These are phyloP conservation scores for Penicillium steckii DNA, from an alignment of 495 filamentous ascomycete genomes.

Conservation along the genomic window DNA sequence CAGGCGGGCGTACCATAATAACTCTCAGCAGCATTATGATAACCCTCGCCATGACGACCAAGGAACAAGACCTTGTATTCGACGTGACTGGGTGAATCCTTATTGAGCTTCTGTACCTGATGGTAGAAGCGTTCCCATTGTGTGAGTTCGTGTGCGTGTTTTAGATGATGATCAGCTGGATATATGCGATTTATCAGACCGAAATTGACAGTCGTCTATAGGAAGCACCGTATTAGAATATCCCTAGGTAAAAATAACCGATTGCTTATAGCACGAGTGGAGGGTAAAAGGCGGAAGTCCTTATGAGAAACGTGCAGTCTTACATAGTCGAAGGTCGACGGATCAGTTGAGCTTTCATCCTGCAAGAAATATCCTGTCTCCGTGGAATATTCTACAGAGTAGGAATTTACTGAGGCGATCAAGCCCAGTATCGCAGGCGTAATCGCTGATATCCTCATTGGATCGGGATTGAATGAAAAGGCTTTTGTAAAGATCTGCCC, in stretches of 20 bases:
- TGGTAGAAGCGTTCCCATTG: conserved; percentile 68
- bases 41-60: conserved; percentile 70
- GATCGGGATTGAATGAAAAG: too few species aligned
- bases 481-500: too few species aligned
- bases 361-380: conserved; percentile 71
- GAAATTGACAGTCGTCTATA: conserved; percentile 61
- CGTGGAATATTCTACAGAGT: conserved; percentile 57
- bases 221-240: background rate
- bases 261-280: too few species aligned
- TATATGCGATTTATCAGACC: conserved; percentile 63
- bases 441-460: conserved; percentile 32
- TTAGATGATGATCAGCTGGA: conserved; percentile 41
- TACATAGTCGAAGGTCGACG: conserved; percentile 67
- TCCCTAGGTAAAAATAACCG: too few species aligned
- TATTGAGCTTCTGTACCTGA: conserved; percentile 56
- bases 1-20: conserved; percentile 68
- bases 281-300: background rate
- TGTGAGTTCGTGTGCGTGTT: conserved; percentile 29
- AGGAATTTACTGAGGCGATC: conserved; percentile 19
- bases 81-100: conserved; percentile 38
- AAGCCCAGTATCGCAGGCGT: conserved; percentile 22
- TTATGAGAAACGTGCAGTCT: conserved; percentile 5
- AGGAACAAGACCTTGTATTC: conserved; percentile 70
- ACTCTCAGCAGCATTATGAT: conserved; percentile 62
- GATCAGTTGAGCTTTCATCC: conserved; percentile 61